Base-by-base conservation (phyloP, 441 rosid genomes). In the Erodium texanum region DNA sequence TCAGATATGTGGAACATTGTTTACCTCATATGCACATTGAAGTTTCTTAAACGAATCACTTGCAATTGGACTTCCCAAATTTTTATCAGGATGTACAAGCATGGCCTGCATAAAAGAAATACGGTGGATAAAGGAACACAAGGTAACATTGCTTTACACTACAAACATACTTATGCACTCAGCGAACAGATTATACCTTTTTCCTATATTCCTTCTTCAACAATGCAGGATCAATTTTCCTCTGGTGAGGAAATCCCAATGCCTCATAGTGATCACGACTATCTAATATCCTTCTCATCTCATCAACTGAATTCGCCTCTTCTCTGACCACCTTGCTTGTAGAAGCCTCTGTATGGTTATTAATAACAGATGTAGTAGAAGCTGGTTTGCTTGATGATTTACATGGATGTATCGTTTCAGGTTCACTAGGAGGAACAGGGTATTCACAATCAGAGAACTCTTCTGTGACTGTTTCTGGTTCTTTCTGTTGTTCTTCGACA, bases 81-180 rank as follows among this genome's bases (percentile, higher is more conserved):
- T 95, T 77, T 95, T 95, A 83, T 92, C 99, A 7, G 99, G 99
- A 87, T 95, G 99, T 66, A 95, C 99, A 81, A 92, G 85, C 97
- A 89, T 92, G 72, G 99, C 99, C 99, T 95, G 73, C 75, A 81
- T 24, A 83, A 29, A 48, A 70, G 29, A 72, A 68, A 22, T 61
- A 67, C 6, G 62, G 65, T 12, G 4, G 24, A 62, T 62, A 29
- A 62, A 20, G 24, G 19, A 56, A 9, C 62, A 56, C 24, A 19
- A 56, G 24, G 24, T 56, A 67, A 18, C 23, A 34, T 34, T 34
- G 41, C 6, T 34, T 34, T n/a, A n/a, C 41, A 34, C 41, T 34
- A 34, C 8, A 34, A 56, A 3, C 24, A 56, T 56, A 14, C 24
- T 56, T 20, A 56, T 0, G 62, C 24, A 56, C 24, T 56, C 66